Conservation (phyloP, 192 early-diverging fungal species). For the Backusella morwellensis region DNA sequence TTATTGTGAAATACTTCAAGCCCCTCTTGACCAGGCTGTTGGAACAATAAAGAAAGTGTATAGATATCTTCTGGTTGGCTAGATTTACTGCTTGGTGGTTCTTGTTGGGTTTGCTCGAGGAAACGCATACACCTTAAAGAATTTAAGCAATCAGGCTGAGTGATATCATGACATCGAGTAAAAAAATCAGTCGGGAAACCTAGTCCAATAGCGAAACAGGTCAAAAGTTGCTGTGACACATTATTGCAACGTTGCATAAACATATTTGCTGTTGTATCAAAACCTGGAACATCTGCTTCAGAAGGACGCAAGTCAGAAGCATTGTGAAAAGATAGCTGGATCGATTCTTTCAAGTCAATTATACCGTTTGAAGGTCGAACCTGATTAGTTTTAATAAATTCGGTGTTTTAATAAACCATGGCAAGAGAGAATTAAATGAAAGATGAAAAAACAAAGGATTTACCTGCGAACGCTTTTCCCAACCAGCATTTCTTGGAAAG, state of each 20-base stretch:
- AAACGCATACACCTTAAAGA: conserved; percentile 23
- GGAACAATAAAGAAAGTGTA: conserved; percentile 25
- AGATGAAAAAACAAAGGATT: not conserved
- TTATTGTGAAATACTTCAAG: conserved; percentile 19
- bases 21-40: conserved; percentile 18
- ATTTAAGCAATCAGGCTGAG: conserved; percentile 28
- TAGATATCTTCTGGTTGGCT: conserved; percentile 11
- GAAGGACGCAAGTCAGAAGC: conserved; percentile 21
- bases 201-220: conserved; percentile 25
- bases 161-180: conserved; percentile 27
- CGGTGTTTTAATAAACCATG: not conserved
- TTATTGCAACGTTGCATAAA: conserved; percentile 30
- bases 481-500: conserved; percentile 28
- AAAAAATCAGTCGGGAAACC: conserved; percentile 34
- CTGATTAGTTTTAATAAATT: conserved; percentile 3
- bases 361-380: conserved; percentile 7
- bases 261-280: conserved; percentile 6
- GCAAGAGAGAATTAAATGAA: not conserved
- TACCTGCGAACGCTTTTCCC: conserved; percentile 30
- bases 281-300: conserved; percentile 24
- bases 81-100: not conserved
- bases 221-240: conserved; percentile 26
- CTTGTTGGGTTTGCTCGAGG: not conserved
- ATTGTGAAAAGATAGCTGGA: conserved; percentile 27
- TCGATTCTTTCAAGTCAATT: conserved; percentile 26